phyloP scores from a whole-genome alignment of 805 yeast genomes.

The Lipomyces orientalis region DNA sequence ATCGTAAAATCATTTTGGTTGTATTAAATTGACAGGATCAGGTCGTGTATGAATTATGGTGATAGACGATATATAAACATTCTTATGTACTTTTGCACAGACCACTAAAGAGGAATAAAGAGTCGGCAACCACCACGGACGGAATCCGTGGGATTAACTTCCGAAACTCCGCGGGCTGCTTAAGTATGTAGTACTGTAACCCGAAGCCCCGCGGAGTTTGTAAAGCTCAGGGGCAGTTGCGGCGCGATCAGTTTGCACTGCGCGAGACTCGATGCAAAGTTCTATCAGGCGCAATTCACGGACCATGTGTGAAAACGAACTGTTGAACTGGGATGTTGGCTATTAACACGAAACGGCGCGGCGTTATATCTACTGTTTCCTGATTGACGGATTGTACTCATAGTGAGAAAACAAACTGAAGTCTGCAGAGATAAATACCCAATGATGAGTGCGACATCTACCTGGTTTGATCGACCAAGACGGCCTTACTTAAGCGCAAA shows the following conservation, averaged over 20 bases:
- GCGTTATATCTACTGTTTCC: background rate
- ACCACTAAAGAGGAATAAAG: no score
- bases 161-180: background rate
- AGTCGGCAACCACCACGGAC: no score
- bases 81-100: background rate
- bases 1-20: background rate
- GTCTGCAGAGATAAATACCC: background rate
- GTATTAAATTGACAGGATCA: background rate
- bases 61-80: background rate
- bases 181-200: no score
- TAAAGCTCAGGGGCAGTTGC: no score
- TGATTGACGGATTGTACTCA: background rate
- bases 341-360: background rate
- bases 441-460: background rate
- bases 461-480: background rate
- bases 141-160: no score
- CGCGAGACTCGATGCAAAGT: no score
- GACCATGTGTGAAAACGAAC: no score
- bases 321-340: background rate
- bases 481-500: background rate
- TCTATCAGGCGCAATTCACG: background rate
- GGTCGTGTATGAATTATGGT: background rate
- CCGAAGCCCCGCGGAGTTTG: no score
- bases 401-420: background rate
- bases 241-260: no score